Evolutionary conservation across 192 early-diverging fungal genomes (phyloP).

Genomic region (Allomyces arbusculus): DNA sequence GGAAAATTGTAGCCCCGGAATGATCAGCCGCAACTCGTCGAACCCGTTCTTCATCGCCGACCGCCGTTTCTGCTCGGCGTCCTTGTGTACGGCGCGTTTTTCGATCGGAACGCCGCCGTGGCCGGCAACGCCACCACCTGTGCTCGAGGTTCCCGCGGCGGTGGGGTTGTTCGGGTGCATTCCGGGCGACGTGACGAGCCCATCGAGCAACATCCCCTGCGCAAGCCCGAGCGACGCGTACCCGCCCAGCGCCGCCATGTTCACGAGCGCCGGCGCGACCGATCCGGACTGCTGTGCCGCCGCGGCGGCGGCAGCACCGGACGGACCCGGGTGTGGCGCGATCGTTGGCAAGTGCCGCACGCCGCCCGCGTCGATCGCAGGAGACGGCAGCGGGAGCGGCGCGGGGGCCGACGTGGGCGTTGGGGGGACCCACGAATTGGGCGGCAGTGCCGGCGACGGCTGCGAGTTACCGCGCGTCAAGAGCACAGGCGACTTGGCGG

Average conservation of each 20-base stretch:
- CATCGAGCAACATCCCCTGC: not conserved
- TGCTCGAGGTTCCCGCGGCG: not conserved
- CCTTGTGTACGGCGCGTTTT: not conserved
- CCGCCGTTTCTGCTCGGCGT: not conserved
- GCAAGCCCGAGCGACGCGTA: not conserved
- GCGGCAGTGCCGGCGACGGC: not conserved
- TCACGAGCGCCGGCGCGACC: not conserved
- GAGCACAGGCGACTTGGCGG: too few relatives aligned
- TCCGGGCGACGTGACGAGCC: not conserved
- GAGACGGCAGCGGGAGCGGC: not conserved
- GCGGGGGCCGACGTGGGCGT: not conserved
- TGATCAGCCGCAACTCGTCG: not conserved
- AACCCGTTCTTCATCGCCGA: not conserved
- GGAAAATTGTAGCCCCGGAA: not conserved
- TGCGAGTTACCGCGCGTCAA: too few relatives aligned
- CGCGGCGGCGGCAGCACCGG: not conserved
- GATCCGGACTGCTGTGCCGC: too few relatives aligned
- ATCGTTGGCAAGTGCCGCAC: not conserved
- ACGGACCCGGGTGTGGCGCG: not conserved
- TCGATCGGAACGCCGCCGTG: not conserved
- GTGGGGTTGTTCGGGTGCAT: not conserved
- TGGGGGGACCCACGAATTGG: not conserved
- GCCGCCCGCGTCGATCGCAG: not conserved
- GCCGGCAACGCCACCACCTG: not conserved
- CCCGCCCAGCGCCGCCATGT: not conserved